These are phyloP conservation scores for Elsinoe perseae DNA, from an alignment of 2,329 filamentous ascomycete species.

Conservation along the genomic window DNA sequence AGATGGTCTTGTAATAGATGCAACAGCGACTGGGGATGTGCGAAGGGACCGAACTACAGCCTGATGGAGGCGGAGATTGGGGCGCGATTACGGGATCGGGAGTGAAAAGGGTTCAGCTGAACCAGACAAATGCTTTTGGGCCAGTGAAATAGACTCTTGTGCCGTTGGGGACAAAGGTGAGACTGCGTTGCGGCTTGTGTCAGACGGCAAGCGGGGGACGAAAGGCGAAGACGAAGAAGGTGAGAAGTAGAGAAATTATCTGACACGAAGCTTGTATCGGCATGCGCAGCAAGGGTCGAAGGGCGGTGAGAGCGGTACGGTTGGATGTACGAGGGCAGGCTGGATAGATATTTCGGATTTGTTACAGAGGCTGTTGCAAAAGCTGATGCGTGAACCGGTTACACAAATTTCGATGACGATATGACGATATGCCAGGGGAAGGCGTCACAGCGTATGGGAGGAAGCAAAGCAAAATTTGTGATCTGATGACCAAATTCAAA, in stretches of 20 bases:
- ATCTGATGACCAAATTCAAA: not conserved
- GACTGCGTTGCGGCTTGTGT: slow-evolving; percentile 12
- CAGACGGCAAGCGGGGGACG: not conserved
- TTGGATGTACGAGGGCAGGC: not conserved
- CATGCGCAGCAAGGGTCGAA: not conserved
- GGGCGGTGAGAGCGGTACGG: not conserved
- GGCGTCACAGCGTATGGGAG: no score
- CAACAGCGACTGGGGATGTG: not conserved
- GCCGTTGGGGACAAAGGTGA: slow-evolving; percentile 8
- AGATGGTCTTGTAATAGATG: slow-evolving; percentile 1
- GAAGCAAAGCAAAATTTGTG: not conserved
- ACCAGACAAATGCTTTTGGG: not conserved
- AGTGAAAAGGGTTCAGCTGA: slow-evolving; percentile 15
- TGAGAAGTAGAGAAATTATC: not conserved
- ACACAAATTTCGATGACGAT: slow-evolving; percentile 7
- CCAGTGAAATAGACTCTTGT: not conserved
- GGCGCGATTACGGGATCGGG: slow-evolving; percentile 9
- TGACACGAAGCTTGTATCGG: slow-evolving; percentile 10
- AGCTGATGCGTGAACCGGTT: slow-evolving; percentile 5
- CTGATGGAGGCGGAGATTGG: slow-evolving; percentile 17
- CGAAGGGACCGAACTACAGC: slow-evolving; percentile 10
- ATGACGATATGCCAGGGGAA: not conserved
- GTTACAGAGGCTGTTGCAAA: no score
- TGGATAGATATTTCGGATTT: no score
- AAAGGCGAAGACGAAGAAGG: not conserved